Evolutionary conservation across 257 asterid species (phyloP).

Genomic region (Solanum medicagineum): DNA sequence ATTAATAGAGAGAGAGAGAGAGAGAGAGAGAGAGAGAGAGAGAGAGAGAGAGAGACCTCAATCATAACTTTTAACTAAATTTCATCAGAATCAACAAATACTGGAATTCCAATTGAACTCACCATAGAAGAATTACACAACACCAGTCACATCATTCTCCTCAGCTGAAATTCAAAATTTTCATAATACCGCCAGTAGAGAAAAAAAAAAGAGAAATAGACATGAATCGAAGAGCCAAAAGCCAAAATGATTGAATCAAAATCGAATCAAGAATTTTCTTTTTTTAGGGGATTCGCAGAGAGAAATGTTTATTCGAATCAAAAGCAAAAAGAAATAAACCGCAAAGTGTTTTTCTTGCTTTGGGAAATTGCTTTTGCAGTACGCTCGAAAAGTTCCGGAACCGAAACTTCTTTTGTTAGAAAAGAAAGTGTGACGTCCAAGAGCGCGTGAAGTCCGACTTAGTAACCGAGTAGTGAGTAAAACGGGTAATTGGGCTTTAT

Average conservation of each 20-base stretch:
- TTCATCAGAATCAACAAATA: neutral
- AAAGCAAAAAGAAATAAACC: neutral
- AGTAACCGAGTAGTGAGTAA: neutral
- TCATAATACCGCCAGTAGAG: neutral
- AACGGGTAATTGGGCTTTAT: neutral
- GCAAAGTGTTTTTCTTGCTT: neutral
- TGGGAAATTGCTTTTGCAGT: constrained; percentile 22
- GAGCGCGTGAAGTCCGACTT: constrained; percentile 30
- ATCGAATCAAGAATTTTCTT: neutral
- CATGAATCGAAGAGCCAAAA: neutral
- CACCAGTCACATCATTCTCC: neutral
- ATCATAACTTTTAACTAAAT: neutral
- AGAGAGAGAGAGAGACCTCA: too few species aligned
- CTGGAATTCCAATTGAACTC: constrained; percentile 5
- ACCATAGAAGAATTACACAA: constrained; percentile 6
- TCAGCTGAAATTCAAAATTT: neutral
- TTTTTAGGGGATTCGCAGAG: neutral
- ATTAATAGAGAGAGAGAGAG: too few species aligned
- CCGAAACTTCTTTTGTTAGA: constrained; percentile 15
- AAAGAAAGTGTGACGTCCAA: constrained; percentile 1
- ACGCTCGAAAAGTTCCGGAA: constrained; percentile 38
- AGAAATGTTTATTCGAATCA: neutral
- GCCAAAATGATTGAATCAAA: neutral
- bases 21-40: too few species aligned
- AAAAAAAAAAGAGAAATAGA: neutral